Percentiles rank a stretch among this genome's conserved stretches.
phyloP scores from a whole-genome alignment of 2,329 filamentous ascomycete genomes.

The Periconia digitata region DNA sequence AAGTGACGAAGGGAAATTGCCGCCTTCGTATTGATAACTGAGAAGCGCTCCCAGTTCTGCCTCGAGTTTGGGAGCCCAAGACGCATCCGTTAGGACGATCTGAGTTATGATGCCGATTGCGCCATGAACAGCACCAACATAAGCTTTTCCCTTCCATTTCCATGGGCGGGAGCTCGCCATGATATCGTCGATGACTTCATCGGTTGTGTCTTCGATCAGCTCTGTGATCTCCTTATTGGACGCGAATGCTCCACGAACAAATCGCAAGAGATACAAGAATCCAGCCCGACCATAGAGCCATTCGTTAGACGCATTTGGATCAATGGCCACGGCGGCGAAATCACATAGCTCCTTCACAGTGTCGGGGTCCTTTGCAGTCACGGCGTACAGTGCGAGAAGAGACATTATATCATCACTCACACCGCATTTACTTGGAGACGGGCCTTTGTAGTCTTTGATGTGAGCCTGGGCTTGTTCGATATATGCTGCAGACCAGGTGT shows the following conservation, averaged over 20 bases:
- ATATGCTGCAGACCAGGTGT: conserved; percentile 54
- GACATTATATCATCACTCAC: conserved; percentile 55
- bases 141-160: conserved; percentile 65
- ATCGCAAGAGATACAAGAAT: conserved; percentile 66
- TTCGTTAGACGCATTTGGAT: conserved; percentile 58
- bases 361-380: conserved; percentile 52
- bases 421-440: conserved; percentile 50
- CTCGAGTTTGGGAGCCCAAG: conserved; percentile 57
- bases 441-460: conserved; percentile 52
- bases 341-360: conserved; percentile 55
- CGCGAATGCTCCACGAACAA: conserved; percentile 61
- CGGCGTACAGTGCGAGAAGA: conserved; percentile 53
- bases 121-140: conserved; percentile 69
- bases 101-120: conserved; percentile 72
- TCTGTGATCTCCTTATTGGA: conserved; percentile 54
- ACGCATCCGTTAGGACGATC: conserved; percentile 61
- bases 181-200: conserved; percentile 61
- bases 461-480: conserved; percentile 53
- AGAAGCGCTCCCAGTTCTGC: conserved; percentile 58
- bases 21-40: conserved; percentile 60
- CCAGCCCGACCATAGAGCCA: conserved; percentile 69
- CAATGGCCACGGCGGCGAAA: conserved; percentile 51
- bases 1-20: conserved; percentile 64
- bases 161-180: conserved; percentile 59
- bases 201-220: conserved; percentile 55